phyloP scores from a whole-genome alignment of 345 rosid species.

The Eucalyptus regnans region DNA sequence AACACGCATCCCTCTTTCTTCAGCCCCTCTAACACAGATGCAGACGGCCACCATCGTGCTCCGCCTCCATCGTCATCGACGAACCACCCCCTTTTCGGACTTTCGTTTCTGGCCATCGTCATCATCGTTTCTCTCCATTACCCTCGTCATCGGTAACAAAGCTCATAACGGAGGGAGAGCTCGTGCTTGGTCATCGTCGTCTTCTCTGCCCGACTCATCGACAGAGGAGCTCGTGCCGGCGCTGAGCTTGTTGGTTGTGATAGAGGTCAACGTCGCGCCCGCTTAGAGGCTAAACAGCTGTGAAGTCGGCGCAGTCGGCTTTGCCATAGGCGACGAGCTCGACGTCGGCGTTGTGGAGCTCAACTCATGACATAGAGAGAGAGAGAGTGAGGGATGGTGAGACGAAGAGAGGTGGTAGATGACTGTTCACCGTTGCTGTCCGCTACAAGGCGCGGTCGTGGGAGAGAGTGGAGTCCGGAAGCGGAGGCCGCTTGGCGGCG shows the following conservation, averaged over 20 bases:
- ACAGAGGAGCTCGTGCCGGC: rapidly evolving
- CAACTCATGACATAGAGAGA: background rate
- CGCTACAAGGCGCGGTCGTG: background rate
- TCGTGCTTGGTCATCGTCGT: too few relatives aligned
- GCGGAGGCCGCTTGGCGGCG: background rate
- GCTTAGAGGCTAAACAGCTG: too few relatives aligned
- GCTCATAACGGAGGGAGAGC: background rate
- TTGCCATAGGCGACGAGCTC: too few relatives aligned
- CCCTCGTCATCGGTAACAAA: background rate
- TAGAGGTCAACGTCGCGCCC: too few relatives aligned
- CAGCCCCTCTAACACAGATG: background rate
- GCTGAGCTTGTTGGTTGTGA: too few relatives aligned
- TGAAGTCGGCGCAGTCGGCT: too few relatives aligned
- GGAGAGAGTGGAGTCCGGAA: background rate
- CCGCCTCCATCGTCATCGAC: background rate
- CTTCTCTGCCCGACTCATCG: background rate
- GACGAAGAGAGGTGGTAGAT: background rate
- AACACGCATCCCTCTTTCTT: background rate
- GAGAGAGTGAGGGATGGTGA: background rate
- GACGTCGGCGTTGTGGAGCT: background rate
- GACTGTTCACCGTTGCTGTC: background rate
- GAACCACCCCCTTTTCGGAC: background rate
- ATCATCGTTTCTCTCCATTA: background rate
- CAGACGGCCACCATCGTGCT: background rate
- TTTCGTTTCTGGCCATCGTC: background rate